These are phyloP conservation scores for Neocucurbitaria cava DNA, from an alignment of 2,329 filamentous ascomycete species.

Conservation along the genomic window DNA sequence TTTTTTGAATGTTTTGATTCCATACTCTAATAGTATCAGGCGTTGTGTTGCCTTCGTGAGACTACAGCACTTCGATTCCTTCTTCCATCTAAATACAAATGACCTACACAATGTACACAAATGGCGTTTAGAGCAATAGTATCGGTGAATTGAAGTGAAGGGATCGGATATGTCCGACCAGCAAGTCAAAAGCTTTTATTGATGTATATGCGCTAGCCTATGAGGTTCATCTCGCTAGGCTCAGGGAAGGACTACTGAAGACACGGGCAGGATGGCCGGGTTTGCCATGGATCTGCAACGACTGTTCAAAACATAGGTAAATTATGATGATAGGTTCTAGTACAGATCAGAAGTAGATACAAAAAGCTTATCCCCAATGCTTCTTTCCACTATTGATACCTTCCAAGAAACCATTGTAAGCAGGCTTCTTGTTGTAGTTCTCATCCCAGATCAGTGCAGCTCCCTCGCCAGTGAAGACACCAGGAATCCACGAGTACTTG, in stretches of 20 bases:
- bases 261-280: slow-evolving; percentile 57
- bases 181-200: slow-evolving; percentile 77
- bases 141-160: slow-evolving; percentile 67
- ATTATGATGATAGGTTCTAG: too few relatives aligned
- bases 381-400: slow-evolving; percentile 28
- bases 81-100: slow-evolving; percentile 75
- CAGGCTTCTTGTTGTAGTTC: slow-evolving; percentile 46
- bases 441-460: slow-evolving; percentile 45
- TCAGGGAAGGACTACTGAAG: slow-evolving; percentile 57
- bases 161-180: slow-evolving; percentile 84
- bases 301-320: too few relatives aligned
- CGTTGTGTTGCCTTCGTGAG: slow-evolving; percentile 51
- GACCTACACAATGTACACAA: slow-evolving; percentile 78
- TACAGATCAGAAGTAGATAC: too few relatives aligned
- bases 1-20: too few relatives aligned
- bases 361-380: not conserved
- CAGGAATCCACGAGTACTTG: slow-evolving; percentile 51
- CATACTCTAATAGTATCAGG: too few relatives aligned
- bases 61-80: slow-evolving; percentile 59
- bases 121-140: slow-evolving; percentile 85
- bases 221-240: slow-evolving; percentile 60
- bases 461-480: slow-evolving; percentile 47
- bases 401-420: slow-evolving; percentile 39
- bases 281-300: slow-evolving; percentile 52
- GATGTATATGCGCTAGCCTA: slow-evolving; percentile 66